Percentiles rank a stretch among this genome's conserved stretches.
phyloP scores from a whole-genome alignment of 345 rosid species.

The Hirschfeldia incana region DNA sequence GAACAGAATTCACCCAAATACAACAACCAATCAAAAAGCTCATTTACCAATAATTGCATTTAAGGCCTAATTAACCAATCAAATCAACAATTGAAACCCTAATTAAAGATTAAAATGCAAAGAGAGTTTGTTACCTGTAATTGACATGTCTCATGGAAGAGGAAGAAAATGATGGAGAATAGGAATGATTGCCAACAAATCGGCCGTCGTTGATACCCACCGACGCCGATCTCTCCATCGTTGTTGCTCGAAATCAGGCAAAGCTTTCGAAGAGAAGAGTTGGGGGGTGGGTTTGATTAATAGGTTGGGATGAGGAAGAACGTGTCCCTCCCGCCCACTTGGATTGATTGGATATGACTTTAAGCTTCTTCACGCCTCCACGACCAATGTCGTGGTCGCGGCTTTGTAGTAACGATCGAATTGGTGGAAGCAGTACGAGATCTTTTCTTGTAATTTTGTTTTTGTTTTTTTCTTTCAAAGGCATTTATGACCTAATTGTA shows the following conservation, averaged over 20 bases:
- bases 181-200: conserved; percentile 27
- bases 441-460: no score
- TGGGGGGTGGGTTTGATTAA: background rate
- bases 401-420: conserved; percentile 32
- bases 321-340: background rate
- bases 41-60: conserved; percentile 16
- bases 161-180: conserved; percentile 29
- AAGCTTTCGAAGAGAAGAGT: background rate
- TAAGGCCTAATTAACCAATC: background rate
- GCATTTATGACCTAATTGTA: no score
- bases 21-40: background rate
- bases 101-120: background rate
- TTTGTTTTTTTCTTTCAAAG: no score
- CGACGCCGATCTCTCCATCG: conserved; percentile 39
- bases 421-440: conserved; percentile 1
- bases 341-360: background rate
- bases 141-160: conserved; percentile 38
- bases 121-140: conserved; percentile 20
- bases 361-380: background rate
- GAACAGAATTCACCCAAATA: background rate
- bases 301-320: background rate
- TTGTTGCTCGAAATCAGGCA: background rate
- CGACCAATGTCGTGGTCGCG: conserved; percentile 28
- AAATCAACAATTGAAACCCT: background rate
- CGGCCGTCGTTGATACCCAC: conserved; percentile 37